These are phyloP conservation scores for Arachnopeziza araneosa DNA, from an alignment of 2,329 filamentous ascomycete genomes.

Conservation along the genomic window DNA sequence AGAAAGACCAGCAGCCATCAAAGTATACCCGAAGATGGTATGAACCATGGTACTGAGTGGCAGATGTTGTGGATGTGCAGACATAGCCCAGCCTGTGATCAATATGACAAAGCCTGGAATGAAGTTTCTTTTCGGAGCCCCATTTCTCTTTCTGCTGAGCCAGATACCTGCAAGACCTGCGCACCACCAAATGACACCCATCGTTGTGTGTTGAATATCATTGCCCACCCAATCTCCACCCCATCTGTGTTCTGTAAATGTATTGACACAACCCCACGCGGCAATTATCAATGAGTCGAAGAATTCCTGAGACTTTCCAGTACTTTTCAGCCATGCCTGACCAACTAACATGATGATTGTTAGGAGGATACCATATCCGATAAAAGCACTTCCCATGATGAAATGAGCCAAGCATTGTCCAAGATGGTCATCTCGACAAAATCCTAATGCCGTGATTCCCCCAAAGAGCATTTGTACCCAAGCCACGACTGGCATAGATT, in stretches of 20 bases:
- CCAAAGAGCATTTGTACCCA: conserved; percentile 97
- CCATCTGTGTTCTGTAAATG: conserved; percentile 97
- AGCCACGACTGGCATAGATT: conserved; percentile 75
- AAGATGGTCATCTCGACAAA: conserved; percentile 85
- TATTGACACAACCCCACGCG: conserved; percentile 94
- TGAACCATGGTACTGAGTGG: conserved; percentile 85
- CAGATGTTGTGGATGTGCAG: conserved; percentile 77
- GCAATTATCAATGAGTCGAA: conserved; percentile 90
- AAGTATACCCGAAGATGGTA: conserved; percentile 83
- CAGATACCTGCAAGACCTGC: conserved; percentile 88
- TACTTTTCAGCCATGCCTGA: conserved; percentile 77
- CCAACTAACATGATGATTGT: conserved; percentile 83
- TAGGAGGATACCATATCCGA: conserved; percentile 84
- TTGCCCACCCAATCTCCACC: conserved; percentile 83
- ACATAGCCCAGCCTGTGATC: conserved; percentile 94
- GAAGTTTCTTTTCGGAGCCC: conserved; percentile 84
- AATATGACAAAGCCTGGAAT: conserved; percentile 87
- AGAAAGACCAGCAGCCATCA: conserved; percentile 82
- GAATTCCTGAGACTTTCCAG: conserved; percentile 89
- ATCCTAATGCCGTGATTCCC: conserved; percentile 85
- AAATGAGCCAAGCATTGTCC: conserved; percentile 95
- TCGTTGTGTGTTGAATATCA: conserved; percentile 96
- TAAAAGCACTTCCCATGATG: conserved; percentile 97
- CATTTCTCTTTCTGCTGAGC: conserved; percentile 79
- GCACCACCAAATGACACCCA: conserved; percentile 99